Base-by-base conservation (phyloP, 1,284 basidiomycete genomes). In the Filobasidium uniguttulatum region DNA sequence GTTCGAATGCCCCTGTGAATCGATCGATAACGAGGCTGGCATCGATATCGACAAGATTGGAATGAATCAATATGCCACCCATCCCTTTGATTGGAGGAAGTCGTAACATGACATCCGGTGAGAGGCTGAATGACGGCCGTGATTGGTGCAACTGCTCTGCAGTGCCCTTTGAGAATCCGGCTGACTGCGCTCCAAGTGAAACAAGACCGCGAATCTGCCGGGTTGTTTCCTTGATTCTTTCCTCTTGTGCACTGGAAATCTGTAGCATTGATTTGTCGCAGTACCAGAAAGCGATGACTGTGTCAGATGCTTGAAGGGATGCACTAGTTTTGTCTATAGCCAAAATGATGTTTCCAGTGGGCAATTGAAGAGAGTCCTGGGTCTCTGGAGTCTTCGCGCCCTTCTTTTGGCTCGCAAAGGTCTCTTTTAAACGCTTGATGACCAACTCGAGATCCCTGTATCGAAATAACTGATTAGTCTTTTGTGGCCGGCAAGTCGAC, bases 1-100 rank as follows among this genome's bases (percentile, higher is more conserved):
- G 68, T 44, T 67, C 66, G 50, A 69, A 54, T 1, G 64, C 57
- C 12, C 67, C 66, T 1, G 59, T 61, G 37, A 70, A 68, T 36
- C 63, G 60, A 7, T 67, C 67, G 1, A 70, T 44, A 17, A 59
- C 55, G 36, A 68, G 40, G 10, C 58, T 54, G 7, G 60, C 61
- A 6, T 54, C 53, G 2, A 68, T 30, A 22, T 55, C 33, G 6
- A 51, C 19, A 20, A 31, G 6, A 40, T 40, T 14, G 28, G 28
- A 19, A 22, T 43, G 9, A 33, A 49, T 15, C 34, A 48, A 8
- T 5, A 46, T 22, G 9, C n/a, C 15, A n/a, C 44, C 29, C 5
- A 12, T 28, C 17, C n/a, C 29, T 31, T 46, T 23, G 15, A 29
- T n/a, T 3, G 41, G 3, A 3, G 44, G 44, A 8, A 46, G n/a